Evolutionary conservation across 2,329 filamentous ascomycete genomes (phyloP), one percentile per base, ranked within the genome.

Genomic region (Delphinella strobiligena): DNA sequence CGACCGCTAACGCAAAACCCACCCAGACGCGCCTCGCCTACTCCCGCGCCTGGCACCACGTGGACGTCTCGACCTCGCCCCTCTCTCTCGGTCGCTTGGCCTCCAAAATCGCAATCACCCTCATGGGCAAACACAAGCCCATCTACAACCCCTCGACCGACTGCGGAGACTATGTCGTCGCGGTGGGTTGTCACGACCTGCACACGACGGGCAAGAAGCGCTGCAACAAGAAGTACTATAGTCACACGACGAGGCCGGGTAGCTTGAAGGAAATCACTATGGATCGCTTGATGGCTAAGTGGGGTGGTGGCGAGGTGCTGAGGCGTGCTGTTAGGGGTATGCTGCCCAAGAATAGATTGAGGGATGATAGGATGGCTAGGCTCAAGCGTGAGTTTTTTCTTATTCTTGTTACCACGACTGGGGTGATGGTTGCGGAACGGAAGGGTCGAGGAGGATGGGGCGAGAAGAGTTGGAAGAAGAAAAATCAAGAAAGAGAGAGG

Each of bases 51-150:
- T 98, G 93, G 91, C 91, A 98, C 66, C 78, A 83, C 78, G 61
- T 96, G 72, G 61, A 91, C 71, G 64, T 84, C 66, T 55, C 71
- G 69, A 50, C 80, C 63, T 61, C 73, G 51, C 58, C 69, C 1
- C 86, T 87, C 11, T 79, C 86, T n/a, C 80, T 95, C 31, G 89
- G 89, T 51, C 86, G 89, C 31, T 73, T 95, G 37, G 89, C 89
- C 45, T 86, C 82, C 38, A 78, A 82, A 47, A 94, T 95, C 61
- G 89, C 88, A 46, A 70, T 80, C 39, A 71, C 85, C 45, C 77
- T 95, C 38, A 95, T 96, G 88, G 91, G 91, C 66, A 98, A 98
- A 72, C 82, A 98, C 74, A 98, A 98, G 68, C 91, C 91, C 16
- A 94, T 91, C 62, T 98, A 79, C 68, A 85, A 96, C 65, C 91